These are phyloP conservation scores for Zygnema circumcarinatum DNA, from an alignment of 139 green algal species.

Conservation along the genomic window DNA sequence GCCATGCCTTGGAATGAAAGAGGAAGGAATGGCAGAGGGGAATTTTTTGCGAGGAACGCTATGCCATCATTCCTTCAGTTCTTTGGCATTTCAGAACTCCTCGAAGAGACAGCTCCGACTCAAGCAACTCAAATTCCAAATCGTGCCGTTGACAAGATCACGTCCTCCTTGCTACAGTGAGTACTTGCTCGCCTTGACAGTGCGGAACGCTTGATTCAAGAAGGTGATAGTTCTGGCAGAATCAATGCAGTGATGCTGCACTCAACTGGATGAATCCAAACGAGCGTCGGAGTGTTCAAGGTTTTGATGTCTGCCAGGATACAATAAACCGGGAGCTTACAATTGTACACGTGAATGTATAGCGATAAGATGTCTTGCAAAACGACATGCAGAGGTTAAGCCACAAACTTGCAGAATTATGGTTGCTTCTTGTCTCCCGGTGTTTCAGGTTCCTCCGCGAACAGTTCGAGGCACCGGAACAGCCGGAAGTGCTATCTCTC, in stretches of 20 bases:
- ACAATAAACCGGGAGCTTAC: neutral
- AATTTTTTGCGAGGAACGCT: too few species aligned
- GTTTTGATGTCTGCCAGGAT: neutral
- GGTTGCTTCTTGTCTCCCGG: neutral
- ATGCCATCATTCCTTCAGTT: neutral
- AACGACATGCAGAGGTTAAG: neutral
- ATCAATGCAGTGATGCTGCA: neutral
- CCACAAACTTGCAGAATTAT: neutral
- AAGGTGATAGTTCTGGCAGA: neutral
- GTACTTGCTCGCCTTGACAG: neutral
- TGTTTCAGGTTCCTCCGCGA: constrained; percentile 31
- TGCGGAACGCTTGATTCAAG: neutral
- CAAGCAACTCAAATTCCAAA: constrained; percentile 16
- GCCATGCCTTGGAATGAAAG: too few species aligned
- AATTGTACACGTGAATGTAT: neutral
- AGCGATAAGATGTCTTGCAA: neutral
- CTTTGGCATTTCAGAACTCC: neutral
- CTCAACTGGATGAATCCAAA: neutral
- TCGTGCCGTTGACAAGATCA: constrained; percentile 12
- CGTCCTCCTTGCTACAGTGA: constrained; percentile 20
- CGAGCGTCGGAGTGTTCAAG: neutral
- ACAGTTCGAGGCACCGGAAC: constrained; percentile 9
- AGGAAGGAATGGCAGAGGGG: too few species aligned
- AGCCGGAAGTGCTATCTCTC: constrained; percentile 5
- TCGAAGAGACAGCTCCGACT: constrained; percentile 23